Conservation (phyloP, 2,329 filamentous ascomycete species). For the Xylaria sp. region DNA sequence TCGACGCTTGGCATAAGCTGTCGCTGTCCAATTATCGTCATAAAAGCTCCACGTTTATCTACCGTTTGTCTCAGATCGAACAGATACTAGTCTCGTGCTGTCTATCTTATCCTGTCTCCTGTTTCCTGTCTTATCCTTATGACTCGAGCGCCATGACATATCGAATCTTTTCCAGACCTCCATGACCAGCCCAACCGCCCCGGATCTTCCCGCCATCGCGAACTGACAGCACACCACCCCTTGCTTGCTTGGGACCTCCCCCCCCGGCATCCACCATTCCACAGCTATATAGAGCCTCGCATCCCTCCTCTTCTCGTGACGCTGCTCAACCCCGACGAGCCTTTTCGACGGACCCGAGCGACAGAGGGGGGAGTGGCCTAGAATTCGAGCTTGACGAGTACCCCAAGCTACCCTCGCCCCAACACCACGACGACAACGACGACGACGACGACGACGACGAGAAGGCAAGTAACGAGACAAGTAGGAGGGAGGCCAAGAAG, state of each 20-base stretch:
- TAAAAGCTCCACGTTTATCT: not conserved
- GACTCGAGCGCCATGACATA: slow-evolving; percentile 4
- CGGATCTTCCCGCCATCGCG: not conserved
- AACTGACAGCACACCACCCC: not conserved
- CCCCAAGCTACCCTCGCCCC: not conserved
- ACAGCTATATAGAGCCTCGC: slow-evolving; percentile 34
- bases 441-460: slow-evolving; percentile 49
- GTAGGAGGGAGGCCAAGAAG: slow-evolving; percentile 70
- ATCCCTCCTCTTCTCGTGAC: slow-evolving; percentile 48
- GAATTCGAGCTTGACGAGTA: slow-evolving; percentile 53
- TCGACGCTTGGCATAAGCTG: not conserved
- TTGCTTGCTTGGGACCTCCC: too few species aligned
- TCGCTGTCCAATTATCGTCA: slow-evolving; percentile 15
- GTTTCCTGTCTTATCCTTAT: not conserved
- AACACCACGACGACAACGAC: slow-evolving; percentile 46
- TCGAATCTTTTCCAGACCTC: not conserved
- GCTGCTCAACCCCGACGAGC: slow-evolving; percentile 39
- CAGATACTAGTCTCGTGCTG: not conserved
- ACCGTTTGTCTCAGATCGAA: not conserved
- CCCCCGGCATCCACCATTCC: slow-evolving; percentile 42
- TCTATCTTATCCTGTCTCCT: not conserved
- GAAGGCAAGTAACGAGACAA: too few species aligned
- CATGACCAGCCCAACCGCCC: slow-evolving; percentile 4
- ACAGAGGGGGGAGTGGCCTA: slow-evolving; percentile 44
- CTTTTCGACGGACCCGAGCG: slow-evolving; percentile 38